A percentile compares a stretch with the other conserved stretches of the same genome.
phyloP scores from a whole-genome alignment of 768 basidiomycete genomes.

The Boletus tylopilopsis region DNA sequence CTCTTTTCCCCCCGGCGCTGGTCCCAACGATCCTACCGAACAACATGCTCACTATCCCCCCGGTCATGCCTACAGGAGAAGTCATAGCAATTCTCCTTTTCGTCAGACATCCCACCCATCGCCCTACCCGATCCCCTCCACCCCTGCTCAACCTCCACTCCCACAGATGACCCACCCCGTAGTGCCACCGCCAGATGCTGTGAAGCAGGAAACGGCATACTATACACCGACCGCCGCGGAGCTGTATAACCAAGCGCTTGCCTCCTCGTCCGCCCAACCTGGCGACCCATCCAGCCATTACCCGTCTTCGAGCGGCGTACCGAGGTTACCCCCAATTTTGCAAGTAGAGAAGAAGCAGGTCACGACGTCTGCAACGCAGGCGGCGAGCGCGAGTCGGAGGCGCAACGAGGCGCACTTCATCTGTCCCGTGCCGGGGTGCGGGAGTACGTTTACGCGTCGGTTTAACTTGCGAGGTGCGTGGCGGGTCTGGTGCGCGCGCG shows the following conservation, averaged over 20 bases:
- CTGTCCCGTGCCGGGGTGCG: conserved; percentile 93
- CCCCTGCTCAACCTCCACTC: conserved; percentile 27
- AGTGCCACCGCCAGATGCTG: conserved; percentile 21
- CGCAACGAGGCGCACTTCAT: conserved; percentile 90
- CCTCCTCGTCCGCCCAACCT: conserved; percentile 25
- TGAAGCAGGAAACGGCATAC: conserved; percentile 42
- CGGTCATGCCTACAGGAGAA: conserved; percentile 32
- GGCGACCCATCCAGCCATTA: conserved; percentile 28
- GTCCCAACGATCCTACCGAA: conserved; percentile 32
- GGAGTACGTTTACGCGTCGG: conserved; percentile 93
- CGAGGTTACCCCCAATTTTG: conserved; percentile 76
- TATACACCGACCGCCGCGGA: conserved; percentile 53
- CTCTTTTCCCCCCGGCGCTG: conserved; percentile 33
- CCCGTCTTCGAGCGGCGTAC: conserved; percentile 30
- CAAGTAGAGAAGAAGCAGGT: conserved; percentile 95
- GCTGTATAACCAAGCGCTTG: conserved; percentile 47
- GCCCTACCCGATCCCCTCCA: conserved; percentile 36
- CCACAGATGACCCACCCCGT: conserved; percentile 22
- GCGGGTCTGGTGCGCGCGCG: background rate
- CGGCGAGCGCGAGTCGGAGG: conserved; percentile 84
- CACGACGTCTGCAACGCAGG: conserved; percentile 90
- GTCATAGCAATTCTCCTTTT: conserved; percentile 32
- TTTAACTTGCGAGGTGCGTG: conserved; percentile 79
- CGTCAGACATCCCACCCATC: conserved; percentile 39
- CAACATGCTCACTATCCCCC: conserved; percentile 34